Evolutionary conservation across 2,329 filamentous ascomycete genomes (phyloP).

Genomic region (Penicillium sp.): DNA sequence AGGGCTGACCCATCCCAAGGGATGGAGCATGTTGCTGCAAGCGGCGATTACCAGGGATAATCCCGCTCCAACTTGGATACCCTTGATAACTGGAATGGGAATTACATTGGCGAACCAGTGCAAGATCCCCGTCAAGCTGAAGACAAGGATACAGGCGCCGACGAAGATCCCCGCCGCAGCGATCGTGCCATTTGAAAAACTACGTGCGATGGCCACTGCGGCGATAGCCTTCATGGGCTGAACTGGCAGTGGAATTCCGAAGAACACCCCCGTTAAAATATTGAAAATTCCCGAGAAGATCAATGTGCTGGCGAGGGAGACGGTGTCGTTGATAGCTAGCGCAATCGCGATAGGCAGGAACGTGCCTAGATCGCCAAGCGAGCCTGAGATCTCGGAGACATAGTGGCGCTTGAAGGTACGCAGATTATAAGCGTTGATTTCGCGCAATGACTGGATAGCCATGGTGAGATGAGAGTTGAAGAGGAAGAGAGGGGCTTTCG

Average conservation of each 20-base stretch:
- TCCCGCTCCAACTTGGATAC: conserved; percentile 90
- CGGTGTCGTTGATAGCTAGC: conserved; percentile 71
- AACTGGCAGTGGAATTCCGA: conserved; percentile 86
- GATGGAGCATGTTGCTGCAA: conserved; percentile 64
- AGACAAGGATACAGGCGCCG: conserved; percentile 66
- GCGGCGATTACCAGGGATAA: conserved; percentile 78
- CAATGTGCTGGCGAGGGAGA: conserved; percentile 78
- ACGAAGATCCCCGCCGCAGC: conserved; percentile 84
- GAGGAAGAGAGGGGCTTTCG: not conserved
- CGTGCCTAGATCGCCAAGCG: conserved; percentile 84
- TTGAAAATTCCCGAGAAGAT: conserved; percentile 89
- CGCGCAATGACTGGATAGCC: conserved; percentile 26
- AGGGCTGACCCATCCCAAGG: conserved; percentile 66
- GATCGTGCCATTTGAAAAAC: conserved; percentile 66
- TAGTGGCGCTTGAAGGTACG: conserved; percentile 55
- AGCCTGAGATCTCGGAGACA: conserved; percentile 78
- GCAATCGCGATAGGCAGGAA: conserved; percentile 86
- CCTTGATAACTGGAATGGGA: conserved; percentile 85
- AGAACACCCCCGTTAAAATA: conserved; percentile 73
- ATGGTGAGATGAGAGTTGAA: conserved; percentile 12
- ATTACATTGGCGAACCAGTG: conserved; percentile 70
- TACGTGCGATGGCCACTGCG: conserved; percentile 74
- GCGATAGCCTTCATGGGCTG: conserved; percentile 92
- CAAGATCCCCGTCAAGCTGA: conserved; percentile 77
- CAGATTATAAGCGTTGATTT: conserved; percentile 51